Conservation (phyloP, 164 flowering plant genomes). For the Warburgia ugandensis region DNA sequence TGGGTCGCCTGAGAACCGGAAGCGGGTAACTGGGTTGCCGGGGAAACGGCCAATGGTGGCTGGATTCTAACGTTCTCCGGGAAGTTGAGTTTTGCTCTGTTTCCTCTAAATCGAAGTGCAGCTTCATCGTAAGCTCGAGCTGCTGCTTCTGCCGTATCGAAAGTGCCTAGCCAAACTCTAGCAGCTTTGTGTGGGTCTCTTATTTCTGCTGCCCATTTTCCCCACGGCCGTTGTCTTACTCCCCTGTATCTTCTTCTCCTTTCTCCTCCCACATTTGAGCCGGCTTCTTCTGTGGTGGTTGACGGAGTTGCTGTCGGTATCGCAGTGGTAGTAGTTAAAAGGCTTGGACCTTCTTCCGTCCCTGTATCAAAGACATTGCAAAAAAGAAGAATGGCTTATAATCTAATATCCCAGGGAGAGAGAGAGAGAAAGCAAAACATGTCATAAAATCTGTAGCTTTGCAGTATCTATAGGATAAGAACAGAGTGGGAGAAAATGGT, state of each 20-base stretch:
- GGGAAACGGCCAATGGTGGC: slow-evolving; percentile 19
- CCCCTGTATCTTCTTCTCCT: slow-evolving; percentile 64
- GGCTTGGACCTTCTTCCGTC: slow-evolving; percentile 5
- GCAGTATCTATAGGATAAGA: too few relatives aligned
- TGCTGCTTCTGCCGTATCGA: slow-evolving; percentile 76
- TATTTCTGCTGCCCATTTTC: slow-evolving; percentile 85
- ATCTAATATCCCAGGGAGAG: too few relatives aligned
- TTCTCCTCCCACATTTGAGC: slow-evolving; percentile 24
- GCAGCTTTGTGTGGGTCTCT: slow-evolving; percentile 80
- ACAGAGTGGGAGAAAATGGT: too few relatives aligned
- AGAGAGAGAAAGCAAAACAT: too few relatives aligned
- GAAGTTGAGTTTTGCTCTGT: slow-evolving; percentile 70
- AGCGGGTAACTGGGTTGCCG: slow-evolving; percentile 8
- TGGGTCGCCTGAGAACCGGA: slow-evolving; percentile 21
- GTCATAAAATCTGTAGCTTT: too few relatives aligned
- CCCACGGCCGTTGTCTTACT: slow-evolving; percentile 78
- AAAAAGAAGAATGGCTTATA: background rate
- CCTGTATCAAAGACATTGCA: too few relatives aligned
- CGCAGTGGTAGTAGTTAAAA: background rate
- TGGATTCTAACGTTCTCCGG: slow-evolving; percentile 46
- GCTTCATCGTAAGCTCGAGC: slow-evolving; percentile 77
- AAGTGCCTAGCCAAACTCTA: slow-evolving; percentile 75
- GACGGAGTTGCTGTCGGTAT: background rate
- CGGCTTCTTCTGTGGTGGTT: slow-evolving; percentile 7
- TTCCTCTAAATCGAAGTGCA: slow-evolving; percentile 70